phyloP scores from a whole-genome alignment of 2,329 filamentous ascomycete genomes.

The Botrytis tulipae region DNA sequence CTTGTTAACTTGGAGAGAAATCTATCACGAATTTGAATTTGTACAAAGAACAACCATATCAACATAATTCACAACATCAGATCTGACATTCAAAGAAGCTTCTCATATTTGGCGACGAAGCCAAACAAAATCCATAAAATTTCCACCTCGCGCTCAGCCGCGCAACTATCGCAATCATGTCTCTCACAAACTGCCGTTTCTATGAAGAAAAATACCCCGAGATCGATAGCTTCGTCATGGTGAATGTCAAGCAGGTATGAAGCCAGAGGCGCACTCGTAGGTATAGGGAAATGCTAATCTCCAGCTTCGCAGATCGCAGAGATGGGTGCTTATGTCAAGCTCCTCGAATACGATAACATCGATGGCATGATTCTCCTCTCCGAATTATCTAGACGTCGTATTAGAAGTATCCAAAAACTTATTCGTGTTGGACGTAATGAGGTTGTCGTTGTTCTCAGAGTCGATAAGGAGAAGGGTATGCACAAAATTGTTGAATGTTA shows the following conservation, averaged over 20 bases:
- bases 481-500: not conserved
- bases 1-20: not conserved
- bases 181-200: conserved; percentile 93
- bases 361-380: conserved; percentile 99
- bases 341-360: conserved; percentile 99
- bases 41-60: conserved; percentile 14
- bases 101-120: conserved; percentile 14
- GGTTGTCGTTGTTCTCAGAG: conserved; percentile 95
- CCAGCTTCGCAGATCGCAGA: conserved; percentile 74
- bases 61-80: not conserved
- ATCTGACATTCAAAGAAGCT: not conserved
- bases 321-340: conserved; percentile 99
- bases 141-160: conserved; percentile 25
- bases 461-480: conserved; percentile 96
- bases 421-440: conserved; percentile 98
- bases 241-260: conserved; percentile 94
- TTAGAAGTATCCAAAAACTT: conserved; percentile 97
- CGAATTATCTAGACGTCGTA: conserved; percentile 96
- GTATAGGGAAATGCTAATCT: conserved; percentile 18
- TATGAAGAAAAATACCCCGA: conserved; percentile 98
- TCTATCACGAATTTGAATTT: conserved; percentile 17
- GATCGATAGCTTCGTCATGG: conserved; percentile 99
- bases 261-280: not conserved
- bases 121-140: conserved; percentile 10
- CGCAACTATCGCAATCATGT: conserved; percentile 66